Evolutionary conservation across 768 basidiomycete genomes (phyloP).

Genomic region (Serendipita indica): DNA sequence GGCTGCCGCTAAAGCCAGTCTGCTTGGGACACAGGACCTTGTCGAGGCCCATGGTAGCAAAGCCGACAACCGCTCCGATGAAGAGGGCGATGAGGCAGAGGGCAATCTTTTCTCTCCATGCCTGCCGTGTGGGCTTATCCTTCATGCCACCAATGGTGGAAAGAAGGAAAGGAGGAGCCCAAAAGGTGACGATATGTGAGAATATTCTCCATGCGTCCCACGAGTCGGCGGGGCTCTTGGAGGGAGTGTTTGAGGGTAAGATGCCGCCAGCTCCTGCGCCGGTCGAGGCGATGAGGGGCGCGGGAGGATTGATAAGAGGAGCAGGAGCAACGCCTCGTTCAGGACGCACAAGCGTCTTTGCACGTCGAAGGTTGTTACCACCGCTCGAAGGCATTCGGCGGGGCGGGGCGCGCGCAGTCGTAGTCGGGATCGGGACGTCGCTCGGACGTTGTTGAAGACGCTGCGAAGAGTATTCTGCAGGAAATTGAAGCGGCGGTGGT

Average conservation of each 20-base stretch:
- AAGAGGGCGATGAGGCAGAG: conserved; percentile 75
- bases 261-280: conserved; percentile 23
- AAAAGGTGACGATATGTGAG: conserved; percentile 68
- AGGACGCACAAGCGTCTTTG: conserved; percentile 92
- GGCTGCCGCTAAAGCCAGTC: conserved; percentile 29
- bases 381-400: conserved; percentile 28
- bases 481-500: conserved; percentile 8
- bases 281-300: conserved; percentile 28
- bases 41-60: conserved; percentile 88
- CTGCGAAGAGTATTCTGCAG: neutral
- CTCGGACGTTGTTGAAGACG: neutral
- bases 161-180: conserved; percentile 74
- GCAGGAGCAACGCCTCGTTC: conserved; percentile 89
- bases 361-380: conserved; percentile 52
- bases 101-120: conserved; percentile 96
- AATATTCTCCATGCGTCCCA: conserved; percentile 68
- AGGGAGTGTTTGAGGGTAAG: conserved; percentile 21
- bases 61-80: conserved; percentile 69
- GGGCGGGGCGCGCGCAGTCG: conserved; percentile 29
- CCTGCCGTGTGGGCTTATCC: conserved; percentile 64
- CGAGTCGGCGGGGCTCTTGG: conserved; percentile 11
- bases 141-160: conserved; percentile 62
- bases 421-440: conserved; percentile 57
- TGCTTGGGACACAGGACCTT: conserved; percentile 72
- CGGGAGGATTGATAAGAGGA: conserved; percentile 80